phyloP scores from a whole-genome alignment of 2,329 filamentous ascomycete genomes.

The Teratosphaeria nubilosa region DNA sequence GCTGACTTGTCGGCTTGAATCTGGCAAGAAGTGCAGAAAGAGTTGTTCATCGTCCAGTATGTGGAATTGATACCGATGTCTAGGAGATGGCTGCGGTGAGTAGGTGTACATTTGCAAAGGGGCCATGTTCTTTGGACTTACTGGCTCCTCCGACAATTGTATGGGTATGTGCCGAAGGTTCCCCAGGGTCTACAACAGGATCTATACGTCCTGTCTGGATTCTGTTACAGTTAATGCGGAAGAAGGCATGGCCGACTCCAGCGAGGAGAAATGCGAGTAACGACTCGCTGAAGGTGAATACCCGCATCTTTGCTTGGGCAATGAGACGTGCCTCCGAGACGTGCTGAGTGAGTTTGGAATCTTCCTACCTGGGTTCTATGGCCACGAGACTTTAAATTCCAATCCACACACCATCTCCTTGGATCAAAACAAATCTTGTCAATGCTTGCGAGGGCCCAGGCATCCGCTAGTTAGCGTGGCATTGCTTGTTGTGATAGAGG shows the following conservation, averaged over 20 bases:
- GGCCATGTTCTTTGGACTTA: constrained; percentile 7
- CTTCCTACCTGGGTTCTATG: background rate
- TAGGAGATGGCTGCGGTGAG: background rate
- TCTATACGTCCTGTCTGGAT: constrained; percentile 28
- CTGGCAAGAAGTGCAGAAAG: constrained; percentile 40
- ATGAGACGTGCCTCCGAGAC: background rate
- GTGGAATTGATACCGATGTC: constrained; percentile 55
- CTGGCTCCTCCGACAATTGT: constrained; percentile 25
- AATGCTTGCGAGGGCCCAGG: background rate
- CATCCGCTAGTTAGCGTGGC: background rate
- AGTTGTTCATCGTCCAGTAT: constrained; percentile 48
- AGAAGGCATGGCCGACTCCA: constrained; percentile 23
- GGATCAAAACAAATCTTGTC: background rate
- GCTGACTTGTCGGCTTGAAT: constrained; percentile 27
- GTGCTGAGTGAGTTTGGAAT: background rate
- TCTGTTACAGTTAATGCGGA: constrained; percentile 25
- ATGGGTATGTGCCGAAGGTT: constrained; percentile 24
- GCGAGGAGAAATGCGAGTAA: constrained; percentile 2
- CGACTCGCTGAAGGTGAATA: background rate
- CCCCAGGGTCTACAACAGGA: constrained; percentile 25
- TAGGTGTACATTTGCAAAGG: background rate
- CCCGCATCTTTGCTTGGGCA: background rate
- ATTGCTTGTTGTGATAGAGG: background rate
- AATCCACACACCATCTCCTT: background rate
- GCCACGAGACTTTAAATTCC: background rate